Base-by-base conservation (phyloP, 106 monocot species). In the Alisma plantagoaquatica region DNA sequence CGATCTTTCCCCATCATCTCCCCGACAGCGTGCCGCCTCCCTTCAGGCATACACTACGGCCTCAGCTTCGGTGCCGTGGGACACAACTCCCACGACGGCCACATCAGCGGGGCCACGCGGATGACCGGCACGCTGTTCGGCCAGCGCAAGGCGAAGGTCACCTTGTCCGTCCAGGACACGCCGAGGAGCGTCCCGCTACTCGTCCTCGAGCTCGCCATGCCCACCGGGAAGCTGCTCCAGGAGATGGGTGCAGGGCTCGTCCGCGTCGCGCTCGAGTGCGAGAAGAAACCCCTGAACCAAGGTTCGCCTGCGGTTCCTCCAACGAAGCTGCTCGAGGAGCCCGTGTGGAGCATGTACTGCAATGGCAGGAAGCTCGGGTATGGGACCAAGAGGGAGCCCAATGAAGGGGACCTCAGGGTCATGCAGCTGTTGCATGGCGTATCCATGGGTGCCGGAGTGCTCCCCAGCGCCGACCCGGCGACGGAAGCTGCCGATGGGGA, bases 401-500 rank as follows among this genome's bases (percentile, higher is more conserved):
- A 59, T 10, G 77, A 87, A 9, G 19, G 29, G 16, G 89, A 96
- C 60, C 70, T 89, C 15, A 46, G 45, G 29, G 72, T 89, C 16
- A 81, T 96, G 89, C 77, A 78, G 73, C 62, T 89, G 27, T 67
- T 96, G 23, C 75, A 81, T 26, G 84, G 88, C 0, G 72, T 80
- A n/a, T 94, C 94, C 19, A 81, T 89, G 78, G 96, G 96, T 29
- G 96, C 89, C 61, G 88, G 94, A 3, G 94, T 94, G 16, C 75
- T 94, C 0, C 94, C 94, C 0, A 52, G 33, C 3, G 77, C 71
- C 23, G 23, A 43, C 24, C 11, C 56, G 0, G 21, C 54, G 27
- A 51, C 50, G 31, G 49, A 70, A 15, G 60, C 75, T 1, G 30
- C n/a, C 31, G 83, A 80, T 60, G 96, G 84, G 23, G 89, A 96